Evolutionary conservation across 257 asterid genomes (phyloP), one percentile per base, ranked within the genome.

Genomic region (Solanum gandarillasii): DNA sequence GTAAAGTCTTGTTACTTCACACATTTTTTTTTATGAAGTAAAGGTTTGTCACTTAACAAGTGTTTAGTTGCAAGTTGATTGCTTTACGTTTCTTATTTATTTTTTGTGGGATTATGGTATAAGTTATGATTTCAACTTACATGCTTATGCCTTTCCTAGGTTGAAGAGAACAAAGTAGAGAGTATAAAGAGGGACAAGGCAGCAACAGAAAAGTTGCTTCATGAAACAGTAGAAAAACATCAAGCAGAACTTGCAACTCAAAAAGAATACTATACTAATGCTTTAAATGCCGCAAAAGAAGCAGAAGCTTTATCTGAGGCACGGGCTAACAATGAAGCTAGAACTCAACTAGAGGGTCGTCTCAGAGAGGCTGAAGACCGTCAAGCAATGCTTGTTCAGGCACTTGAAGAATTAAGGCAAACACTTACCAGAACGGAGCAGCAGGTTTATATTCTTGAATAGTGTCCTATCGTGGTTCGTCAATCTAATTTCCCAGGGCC

Each of bases 261-360:
- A 90, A 97, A 97, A 90, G 99, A 96, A 87, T 94, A 94, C 92
- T 97, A 94, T 88, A 92, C 98, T 67, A 91, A 86, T 92, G 99
- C 99, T 70, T 91, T 96, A 88, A 94, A 88, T 88, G 97, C 93
- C 21, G 98, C 99, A 79, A 97, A 94, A 90, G 99, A 97, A 94
- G 99, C 99, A 41, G 99, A 94, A 90, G 91, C 99, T 83, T 93
- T 97, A 90, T 99, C 98, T 75, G 98, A 97, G 91, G 96, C 98
- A 83, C 95, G 95, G 27, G 99, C 94, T 36, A 93, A 95, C 91
- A 93, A 92, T 91, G 99, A 97, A 93, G 99, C 99, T 34, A 94
- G 98, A 91, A 95, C 97, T 58, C 98, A 94, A 92, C 88, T 97
- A 55, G 98, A 97, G 93, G 85, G 92, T 52, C 90, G 90, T 36